Conservation (phyloP, 805 yeast genomes). For the Nematodospora valgi region DNA sequence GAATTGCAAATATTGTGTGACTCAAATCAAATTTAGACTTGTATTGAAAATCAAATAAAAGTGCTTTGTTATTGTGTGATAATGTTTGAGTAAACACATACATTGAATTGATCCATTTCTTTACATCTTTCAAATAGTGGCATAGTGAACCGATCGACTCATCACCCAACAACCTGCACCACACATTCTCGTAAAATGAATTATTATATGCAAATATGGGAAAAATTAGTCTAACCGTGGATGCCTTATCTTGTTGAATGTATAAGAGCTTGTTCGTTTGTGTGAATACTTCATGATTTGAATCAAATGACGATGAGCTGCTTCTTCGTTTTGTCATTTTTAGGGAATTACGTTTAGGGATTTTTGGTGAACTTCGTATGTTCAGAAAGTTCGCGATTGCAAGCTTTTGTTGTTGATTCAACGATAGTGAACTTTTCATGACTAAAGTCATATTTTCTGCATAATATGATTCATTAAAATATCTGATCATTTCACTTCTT, state of each 20-base stretch:
- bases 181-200: constrained; percentile 32
- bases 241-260: constrained; percentile 32
- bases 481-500: constrained; percentile 30
- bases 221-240: constrained; percentile 45
- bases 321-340: background rate
- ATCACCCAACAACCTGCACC: constrained; percentile 63
- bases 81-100: constrained; percentile 41
- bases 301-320: constrained; percentile 1
- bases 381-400: constrained; percentile 43
- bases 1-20: constrained; percentile 30
- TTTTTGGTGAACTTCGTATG: constrained; percentile 13
- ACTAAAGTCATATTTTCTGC: constrained; percentile 56
- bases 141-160: constrained; percentile 54
- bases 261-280: constrained; percentile 23
- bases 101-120: constrained; percentile 34
- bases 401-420: constrained; percentile 52
- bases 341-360: background rate
- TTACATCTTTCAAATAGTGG: constrained; percentile 26
- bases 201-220: constrained; percentile 24
- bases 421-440: constrained; percentile 62
- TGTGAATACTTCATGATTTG: constrained; percentile 6
- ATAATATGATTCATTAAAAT: constrained; percentile 39
- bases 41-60: constrained; percentile 47
- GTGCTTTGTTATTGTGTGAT: constrained; percentile 29
- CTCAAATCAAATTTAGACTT: constrained; percentile 40